Evolutionary conservation across 2,329 filamentous ascomycete species (phyloP).

Genomic region (Xylariaceae sp.): DNA sequence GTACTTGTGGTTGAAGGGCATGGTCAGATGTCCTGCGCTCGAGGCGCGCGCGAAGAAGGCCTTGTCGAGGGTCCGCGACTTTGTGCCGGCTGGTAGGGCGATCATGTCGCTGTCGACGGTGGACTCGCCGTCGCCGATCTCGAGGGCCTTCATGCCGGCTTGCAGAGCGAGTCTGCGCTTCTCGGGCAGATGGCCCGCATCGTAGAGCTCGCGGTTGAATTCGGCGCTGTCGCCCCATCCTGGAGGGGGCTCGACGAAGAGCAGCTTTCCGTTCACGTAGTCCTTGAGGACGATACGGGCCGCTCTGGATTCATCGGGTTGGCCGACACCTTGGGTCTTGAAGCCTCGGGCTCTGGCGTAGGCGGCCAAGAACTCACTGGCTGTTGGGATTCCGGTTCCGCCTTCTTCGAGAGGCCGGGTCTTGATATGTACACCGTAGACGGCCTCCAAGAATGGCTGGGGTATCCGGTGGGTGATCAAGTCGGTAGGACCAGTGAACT

Average conservation of each 20-base stretch:
- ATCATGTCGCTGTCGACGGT: slow-evolving; percentile 44
- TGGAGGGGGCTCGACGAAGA: slow-evolving; percentile 87
- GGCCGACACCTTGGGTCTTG: slow-evolving; percentile 79
- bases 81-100: slow-evolving; percentile 56
- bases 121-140: slow-evolving; percentile 36
- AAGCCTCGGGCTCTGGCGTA: slow-evolving; percentile 90
- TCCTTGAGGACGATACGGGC: slow-evolving; percentile 89
- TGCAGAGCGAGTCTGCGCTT: slow-evolving; percentile 67
- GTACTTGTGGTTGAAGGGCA: slow-evolving; percentile 89
- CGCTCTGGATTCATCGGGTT: slow-evolving; percentile 89
- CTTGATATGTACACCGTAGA: slow-evolving; percentile 88
- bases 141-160: slow-evolving; percentile 43
- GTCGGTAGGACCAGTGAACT: slow-evolving; percentile 80
- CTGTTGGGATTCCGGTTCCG: slow-evolving; percentile 79
- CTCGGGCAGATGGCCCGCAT: slow-evolving; percentile 71
- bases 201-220: slow-evolving; percentile 90
- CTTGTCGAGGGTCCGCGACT: slow-evolving; percentile 74
- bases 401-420: slow-evolving; percentile 83
- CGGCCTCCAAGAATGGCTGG: slow-evolving; percentile 78
- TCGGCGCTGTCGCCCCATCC: slow-evolving; percentile 61
- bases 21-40: slow-evolving; percentile 60
- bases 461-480: slow-evolving; percentile 83
- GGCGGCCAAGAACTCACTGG: slow-evolving; percentile 75
- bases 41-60: slow-evolving; percentile 67
- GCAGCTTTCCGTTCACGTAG: slow-evolving; percentile 92